Evolutionary conservation across 1,139 yeast species (phyloP).

Genomic region (Scheffersomyces insectosa): DNA sequence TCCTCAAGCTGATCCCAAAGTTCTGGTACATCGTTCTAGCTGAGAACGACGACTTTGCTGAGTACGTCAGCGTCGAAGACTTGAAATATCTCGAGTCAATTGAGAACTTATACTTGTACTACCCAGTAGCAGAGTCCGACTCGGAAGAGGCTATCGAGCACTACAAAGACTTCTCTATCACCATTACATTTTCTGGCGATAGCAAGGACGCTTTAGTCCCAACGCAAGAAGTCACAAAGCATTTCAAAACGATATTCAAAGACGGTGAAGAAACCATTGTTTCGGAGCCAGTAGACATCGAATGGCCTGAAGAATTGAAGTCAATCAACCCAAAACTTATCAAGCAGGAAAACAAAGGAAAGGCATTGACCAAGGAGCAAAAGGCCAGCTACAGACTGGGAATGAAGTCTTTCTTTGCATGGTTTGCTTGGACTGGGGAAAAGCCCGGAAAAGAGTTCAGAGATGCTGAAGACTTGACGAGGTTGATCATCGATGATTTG

Average conservation of each 20-base stretch:
- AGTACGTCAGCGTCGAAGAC: slow-evolving; percentile 65
- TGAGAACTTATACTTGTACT: slow-evolving; percentile 54
- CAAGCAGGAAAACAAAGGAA: slow-evolving; percentile 29
- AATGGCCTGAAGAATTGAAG: slow-evolving; percentile 63
- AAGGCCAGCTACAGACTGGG: slow-evolving; percentile 65
- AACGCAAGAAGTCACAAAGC: slow-evolving; percentile 55
- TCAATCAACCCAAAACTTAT: slow-evolving; percentile 53
- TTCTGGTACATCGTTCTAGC: slow-evolving; percentile 79
- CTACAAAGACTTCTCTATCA: slow-evolving; percentile 56
- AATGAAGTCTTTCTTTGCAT: slow-evolving; percentile 73
- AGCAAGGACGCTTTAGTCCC: slow-evolving; percentile 41
- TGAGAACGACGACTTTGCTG: slow-evolving; percentile 75
- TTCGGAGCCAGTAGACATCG: slow-evolving; percentile 50
- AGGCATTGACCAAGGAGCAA: slow-evolving; percentile 46
- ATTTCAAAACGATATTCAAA: slow-evolving; percentile 45
- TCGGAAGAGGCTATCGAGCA: slow-evolving; percentile 22
- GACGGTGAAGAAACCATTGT: slow-evolving; percentile 54
- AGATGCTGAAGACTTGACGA: slow-evolving; percentile 68
- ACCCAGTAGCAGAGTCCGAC: slow-evolving; percentile 38
- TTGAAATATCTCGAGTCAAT: slow-evolving; percentile 65
- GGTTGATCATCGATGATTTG: slow-evolving; percentile 62
- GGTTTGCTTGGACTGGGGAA: slow-evolving; percentile 74
- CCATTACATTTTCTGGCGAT: slow-evolving; percentile 45
- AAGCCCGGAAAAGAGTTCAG: slow-evolving; percentile 75
- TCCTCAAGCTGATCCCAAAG: slow-evolving; percentile 53